phyloP scores from a whole-genome alignment of 768 basidiomycete species.

The Xerocomellus chrysenteron region DNA sequence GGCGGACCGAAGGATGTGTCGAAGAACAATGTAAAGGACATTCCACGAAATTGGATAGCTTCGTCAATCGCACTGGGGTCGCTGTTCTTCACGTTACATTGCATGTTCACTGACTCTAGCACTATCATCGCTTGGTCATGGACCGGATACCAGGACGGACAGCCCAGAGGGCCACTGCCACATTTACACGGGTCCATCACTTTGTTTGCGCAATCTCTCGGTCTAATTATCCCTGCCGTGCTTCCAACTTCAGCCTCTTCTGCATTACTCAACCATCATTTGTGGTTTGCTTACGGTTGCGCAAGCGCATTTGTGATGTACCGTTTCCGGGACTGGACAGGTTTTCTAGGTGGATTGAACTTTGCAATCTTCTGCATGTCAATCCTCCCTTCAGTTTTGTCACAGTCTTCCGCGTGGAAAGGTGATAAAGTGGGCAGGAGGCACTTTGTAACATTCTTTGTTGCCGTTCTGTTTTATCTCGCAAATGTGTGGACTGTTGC shows the following conservation, averaged over 20 bases:
- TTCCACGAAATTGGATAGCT: conserved; percentile 34
- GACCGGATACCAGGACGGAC: conserved; percentile 74
- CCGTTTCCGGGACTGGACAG: conserved; percentile 60
- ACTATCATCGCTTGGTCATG: conserved; percentile 86
- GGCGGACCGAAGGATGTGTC: not conserved
- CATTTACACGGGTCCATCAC: conserved; percentile 71
- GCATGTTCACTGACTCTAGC: conserved; percentile 69
- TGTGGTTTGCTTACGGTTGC: conserved; percentile 57
- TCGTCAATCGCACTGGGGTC: conserved; percentile 61
- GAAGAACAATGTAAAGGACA: conserved; percentile 5
- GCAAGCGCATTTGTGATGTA: conserved; percentile 57
- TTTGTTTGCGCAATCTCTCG: conserved; percentile 58
- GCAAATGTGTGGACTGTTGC: conserved; percentile 82
- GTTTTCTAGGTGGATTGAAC: conserved; percentile 66
- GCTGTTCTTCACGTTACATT: conserved; percentile 70
- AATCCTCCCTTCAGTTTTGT: conserved; percentile 53
- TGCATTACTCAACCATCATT: conserved; percentile 41
- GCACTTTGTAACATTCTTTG: conserved; percentile 55
- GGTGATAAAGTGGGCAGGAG: conserved; percentile 45
- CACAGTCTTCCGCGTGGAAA: conserved; percentile 40
- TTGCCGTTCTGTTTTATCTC: conserved; percentile 63
- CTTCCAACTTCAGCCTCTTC: conserved; percentile 20
- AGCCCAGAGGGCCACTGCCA: conserved; percentile 67
- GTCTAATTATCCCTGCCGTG: conserved; percentile 45
- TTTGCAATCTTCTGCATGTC: conserved; percentile 66